Base-by-base conservation (phyloP, 148 eudicot genomes). In the Rhododendron molle region DNA sequence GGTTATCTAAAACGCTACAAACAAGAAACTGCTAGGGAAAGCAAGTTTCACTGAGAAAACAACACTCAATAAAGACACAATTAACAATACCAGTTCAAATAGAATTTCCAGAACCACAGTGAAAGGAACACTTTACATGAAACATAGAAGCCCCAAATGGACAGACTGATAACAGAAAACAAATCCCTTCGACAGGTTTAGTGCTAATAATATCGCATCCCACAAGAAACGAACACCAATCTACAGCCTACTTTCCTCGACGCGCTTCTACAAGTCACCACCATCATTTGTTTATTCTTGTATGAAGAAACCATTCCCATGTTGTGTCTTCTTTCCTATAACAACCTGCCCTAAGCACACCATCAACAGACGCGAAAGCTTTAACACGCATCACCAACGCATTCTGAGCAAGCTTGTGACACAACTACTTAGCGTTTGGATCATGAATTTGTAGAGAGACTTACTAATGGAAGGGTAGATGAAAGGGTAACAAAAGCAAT, bases 321-420 rank as follows among this genome's bases (percentile, higher is more conserved):
- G 3, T 34, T 86, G 73, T 81, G 81, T 71, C 34, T 71, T 44
- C 72, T 50, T 52, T 56, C 76, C 43, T 83, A 16, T 44, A 83
- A 23, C 52, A 83, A n/a, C 54, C 79, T 34, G 67, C 49, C 52
- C 36, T 54, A 81, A 34, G 23, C 4, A 52, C 81, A 12, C 12
- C 32, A 78, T 40, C 54, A 78, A 11, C 81, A 78, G 81, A 78
- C 26, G 54, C 46, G 32, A 78, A 43, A 78, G 80, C 49, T 76
- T 46, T 49, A 86, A 36, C 8, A 52, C 40, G 73, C 34, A 21
- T 50, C 38, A 34, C 54, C 78, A 49, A 13, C 7, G 5, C 54
- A 28, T 5, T 20, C n/a, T 18, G 52, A 83, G 50, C 58, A 76
- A 78, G 80, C 65, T 87, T 50, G 73, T 78, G 46, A 76, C n/a